Evolutionary conservation across 2,329 filamentous ascomycete species (phyloP).

Genomic region (Tolypocladium nubicola): DNA sequence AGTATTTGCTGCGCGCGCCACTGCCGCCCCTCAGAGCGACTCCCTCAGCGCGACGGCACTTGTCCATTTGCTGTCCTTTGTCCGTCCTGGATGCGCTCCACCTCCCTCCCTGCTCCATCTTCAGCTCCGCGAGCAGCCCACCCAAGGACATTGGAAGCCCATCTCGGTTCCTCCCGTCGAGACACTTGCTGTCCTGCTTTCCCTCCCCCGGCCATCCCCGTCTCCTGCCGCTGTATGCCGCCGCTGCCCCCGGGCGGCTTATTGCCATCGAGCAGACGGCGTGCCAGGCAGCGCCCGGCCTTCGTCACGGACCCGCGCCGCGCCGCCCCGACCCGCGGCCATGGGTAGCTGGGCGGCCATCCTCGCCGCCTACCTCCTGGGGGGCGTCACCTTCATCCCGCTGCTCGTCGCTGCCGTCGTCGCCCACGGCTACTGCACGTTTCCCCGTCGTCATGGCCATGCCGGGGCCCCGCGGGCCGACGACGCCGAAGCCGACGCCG

Average conservation of each 20-base stretch:
- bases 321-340: conserved; percentile 5
- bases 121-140: neutral
- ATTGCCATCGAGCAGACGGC: conserved; percentile 1
- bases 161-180: neutral
- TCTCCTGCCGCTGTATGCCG: conserved; percentile 5
- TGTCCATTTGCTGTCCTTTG: neutral
- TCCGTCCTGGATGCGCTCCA: neutral
- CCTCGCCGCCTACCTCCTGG: conserved; percentile 69
- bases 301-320: neutral
- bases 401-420: conserved; percentile 52
- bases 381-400: conserved; percentile 81
- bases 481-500: too few species aligned
- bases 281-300: neutral
- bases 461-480: conserved; percentile 12
- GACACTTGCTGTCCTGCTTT: neutral
- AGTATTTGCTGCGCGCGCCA: conserved; percentile 5
- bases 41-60: neutral
- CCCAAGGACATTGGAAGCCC: neutral
- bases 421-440: conserved; percentile 56
- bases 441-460: conserved; percentile 45
- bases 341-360: conserved; percentile 48
- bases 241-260: conserved; percentile 3
- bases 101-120: neutral
- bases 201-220: neutral
- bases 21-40: too few species aligned